Evolutionary conservation across 1,139 yeast species (phyloP), one percentile per base, ranked within the genome.

Genomic region (Suhomyces bolitotheri): DNA sequence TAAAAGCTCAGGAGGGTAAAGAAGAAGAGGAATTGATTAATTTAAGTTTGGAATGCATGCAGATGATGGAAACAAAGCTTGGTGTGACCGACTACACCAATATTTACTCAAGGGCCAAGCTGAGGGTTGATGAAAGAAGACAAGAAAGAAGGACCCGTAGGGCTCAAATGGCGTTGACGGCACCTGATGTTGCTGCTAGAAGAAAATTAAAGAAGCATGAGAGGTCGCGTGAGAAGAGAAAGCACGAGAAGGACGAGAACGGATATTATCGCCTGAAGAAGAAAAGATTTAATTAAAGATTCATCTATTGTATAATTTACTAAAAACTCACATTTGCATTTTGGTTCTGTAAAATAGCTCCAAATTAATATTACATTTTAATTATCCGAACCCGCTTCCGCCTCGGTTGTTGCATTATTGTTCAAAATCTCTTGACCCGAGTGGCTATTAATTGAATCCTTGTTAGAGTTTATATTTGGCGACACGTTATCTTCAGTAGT

Each of bases 131-230:
- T 27, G 67, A 68, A 20, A 74, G 88, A 57, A 77, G 97, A 52
- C 73, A 74, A 43, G 94, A 87, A 33, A 78, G 97, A 60, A 80
- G 71, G 53, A 75, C 85, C 1, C 82, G 81, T 54, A 73, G 90
- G 40, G 84, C 96, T 0, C 82, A 85, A 44, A 64, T 87, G 57
- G 87, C 90, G 2, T 72, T 90, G 4, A 73, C 74, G 10, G 85
- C 86, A 4, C 98, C 98, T 0, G 96, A 84, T 14, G 62, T 76
- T 27, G 82, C 87, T 16, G 95, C 96, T 4, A 76, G 74, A 51
- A 77, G 85, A 58, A 87, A 85, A 62, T 56, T 86, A 50, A 82
- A 72, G 61, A 86, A 85, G 58, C 95, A 89, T 62, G 77, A 73
- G 33, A 75, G 82, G 50, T 75, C 77, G 27, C 77, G 94, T 57